phyloP scores from a whole-genome alignment of 2,329 filamentous ascomycete species.

The Acarospora socialis region DNA sequence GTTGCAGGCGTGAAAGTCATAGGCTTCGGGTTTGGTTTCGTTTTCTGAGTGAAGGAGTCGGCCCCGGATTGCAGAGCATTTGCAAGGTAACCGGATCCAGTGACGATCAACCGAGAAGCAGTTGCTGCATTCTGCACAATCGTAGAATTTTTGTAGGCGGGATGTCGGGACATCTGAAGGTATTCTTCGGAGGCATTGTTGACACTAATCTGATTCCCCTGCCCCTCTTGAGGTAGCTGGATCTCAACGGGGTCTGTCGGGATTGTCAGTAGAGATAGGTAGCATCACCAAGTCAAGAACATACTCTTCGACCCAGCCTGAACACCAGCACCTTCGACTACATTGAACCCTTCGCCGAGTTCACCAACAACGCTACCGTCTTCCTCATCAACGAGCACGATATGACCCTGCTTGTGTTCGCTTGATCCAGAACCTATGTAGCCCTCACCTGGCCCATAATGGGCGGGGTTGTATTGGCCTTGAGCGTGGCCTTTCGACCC shows the following conservation, averaged over 20 bases:
- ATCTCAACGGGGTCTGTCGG: conserved; percentile 33
- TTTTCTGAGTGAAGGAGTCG: conserved; percentile 65
- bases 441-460: conserved; percentile 65
- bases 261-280: background rate
- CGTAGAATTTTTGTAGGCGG: conserved; percentile 77
- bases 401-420: conserved; percentile 48
- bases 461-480: conserved; percentile 61
- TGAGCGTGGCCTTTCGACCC: conserved; percentile 19
- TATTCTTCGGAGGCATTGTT: conserved; percentile 42
- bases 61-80: conserved; percentile 66
- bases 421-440: conserved; percentile 40
- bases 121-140: conserved; percentile 76
- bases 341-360: conserved; percentile 64
- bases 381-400: conserved; percentile 89
- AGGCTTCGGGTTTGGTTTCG: conserved; percentile 62
- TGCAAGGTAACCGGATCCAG: conserved; percentile 64
- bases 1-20: conserved; percentile 79
- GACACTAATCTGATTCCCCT: conserved; percentile 33
- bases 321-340: conserved; percentile 62
- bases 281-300: conserved; percentile 14
- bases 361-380: conserved; percentile 93
- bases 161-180: conserved; percentile 64
- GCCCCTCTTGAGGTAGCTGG: conserved; percentile 31
- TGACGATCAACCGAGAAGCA: conserved; percentile 84
- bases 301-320: conserved; percentile 83